Evolutionary conservation across 352 stramenopile genomes (phyloP), one percentile per base, ranked within the genome.

Genomic region (Pythium biforme): DNA sequence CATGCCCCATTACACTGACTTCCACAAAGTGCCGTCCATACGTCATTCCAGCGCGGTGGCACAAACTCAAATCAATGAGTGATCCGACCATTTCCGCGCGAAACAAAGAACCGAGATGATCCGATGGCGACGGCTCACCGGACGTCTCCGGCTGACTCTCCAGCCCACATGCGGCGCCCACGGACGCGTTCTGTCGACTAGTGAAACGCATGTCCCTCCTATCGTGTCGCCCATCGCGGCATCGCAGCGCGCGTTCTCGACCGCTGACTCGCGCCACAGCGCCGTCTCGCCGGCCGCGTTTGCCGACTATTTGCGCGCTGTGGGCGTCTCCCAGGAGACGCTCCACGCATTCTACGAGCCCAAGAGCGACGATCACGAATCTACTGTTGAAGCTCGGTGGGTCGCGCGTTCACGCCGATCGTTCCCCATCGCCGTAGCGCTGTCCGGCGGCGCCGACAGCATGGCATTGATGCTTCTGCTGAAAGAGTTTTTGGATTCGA

Each of bases 381-480:
- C n/a, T 7, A 34, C 31, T 33, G n/a, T 11, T 23, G 11, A 45
- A 1, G 8, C 3, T 6, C 27, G 7, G 0, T 64, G 29, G 47
- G 5, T 27, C 17, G 46, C 15, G 17, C n/a, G 15, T 8, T n/a
- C 22, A 14, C n/a, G n/a, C 15, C 1, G 3, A 1, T 31, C 31
- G 31, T 91, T 82, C 53, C 83, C 83, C 14, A 63, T 92, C 52
- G 84, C 85, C 22, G 79, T 94, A 22, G 86, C 83, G 23, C 56
- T 91, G 20, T 95, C 86, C 0, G 86, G 86, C 14, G 86, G 86
- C 8, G 83, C 78, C 2, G 86, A 95, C 62, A 94, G 84, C 57
- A 90, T 93, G 78, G 82, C 86, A 25, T 59, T 95, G 51, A 81
- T 85, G 70, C 74, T 94, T 45, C 55, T 95, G 40, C 70, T 95